Base-by-base conservation (phyloP, 2,329 filamentous ascomycete species). In the Phialemoniopsis sp. region DNA sequence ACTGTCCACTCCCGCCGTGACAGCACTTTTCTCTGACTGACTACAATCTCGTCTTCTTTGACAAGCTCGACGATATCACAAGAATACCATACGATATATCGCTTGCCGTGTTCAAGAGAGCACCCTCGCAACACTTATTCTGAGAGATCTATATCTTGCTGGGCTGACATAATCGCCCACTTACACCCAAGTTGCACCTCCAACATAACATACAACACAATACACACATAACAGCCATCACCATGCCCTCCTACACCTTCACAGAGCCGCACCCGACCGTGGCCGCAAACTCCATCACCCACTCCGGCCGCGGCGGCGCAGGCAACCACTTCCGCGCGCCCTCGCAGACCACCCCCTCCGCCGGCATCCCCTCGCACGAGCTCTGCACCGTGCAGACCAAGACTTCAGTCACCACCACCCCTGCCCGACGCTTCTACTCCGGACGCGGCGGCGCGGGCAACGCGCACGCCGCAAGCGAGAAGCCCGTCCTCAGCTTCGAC, bases 391-490 rank as follows among this genome's bases (percentile, higher is more conserved):
- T 58, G 60, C 8, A 62, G 69, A 52, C 59, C 43, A 50, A 63
- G 42, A 67, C 72, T 44, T 47, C 70, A 50, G 49, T 60, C 56
- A 52, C 54, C 47, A 46, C 67, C 32, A 59, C 67, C 43, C 21
- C 21, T 6, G 21, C 21, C 21, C 21, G 21, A 10, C 70, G 73
- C 63, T 83, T 83, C 70, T 76, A 80, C 64, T 73, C 73, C 10
- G 82, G 82, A 51, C 78, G 82, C 42, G 82, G 82, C 49, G 81
- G 82, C 42, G 80, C 80, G 3, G 82, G 82, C 53, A 86, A 85
- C 64, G 71, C 78, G 46, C 72, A 72, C 59, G 54, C 64, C 33
- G 59, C 69, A 38, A 57, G 63, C 39, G 66, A 78, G 56, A 70
- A 77, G 36, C 70, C 74, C 52, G 72, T 76, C 50, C 73, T 84